These are phyloP conservation scores for Pestalotiopsis sp. DNA, from an alignment of 2,329 filamentous ascomycete species.

Conservation along the genomic window DNA sequence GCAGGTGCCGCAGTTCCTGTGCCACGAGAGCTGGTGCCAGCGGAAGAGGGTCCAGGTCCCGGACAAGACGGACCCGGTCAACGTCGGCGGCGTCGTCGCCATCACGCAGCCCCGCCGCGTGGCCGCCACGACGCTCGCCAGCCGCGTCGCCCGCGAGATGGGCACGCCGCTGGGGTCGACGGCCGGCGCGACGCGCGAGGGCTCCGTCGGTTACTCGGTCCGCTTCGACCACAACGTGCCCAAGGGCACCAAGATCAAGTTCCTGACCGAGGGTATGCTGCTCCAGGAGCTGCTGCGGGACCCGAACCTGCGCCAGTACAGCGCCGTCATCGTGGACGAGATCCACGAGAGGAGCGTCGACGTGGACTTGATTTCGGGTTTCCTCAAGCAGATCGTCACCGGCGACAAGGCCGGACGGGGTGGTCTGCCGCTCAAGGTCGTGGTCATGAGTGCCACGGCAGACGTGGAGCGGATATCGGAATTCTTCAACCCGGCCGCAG, in stretches of 20 bases:
- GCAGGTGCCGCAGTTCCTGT: slow-evolving; percentile 90
- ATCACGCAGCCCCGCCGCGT: slow-evolving; percentile 94
- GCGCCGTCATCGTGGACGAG: slow-evolving; percentile 90
- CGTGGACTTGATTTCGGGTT: slow-evolving; percentile 88
- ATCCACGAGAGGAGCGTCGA: slow-evolving; percentile 96
- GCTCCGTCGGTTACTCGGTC: slow-evolving; percentile 85
- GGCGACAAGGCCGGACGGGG: slow-evolving; percentile 66
- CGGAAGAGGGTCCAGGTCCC: slow-evolving; percentile 55
- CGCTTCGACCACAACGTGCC: slow-evolving; percentile 89
- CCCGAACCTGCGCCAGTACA: slow-evolving; percentile 80
- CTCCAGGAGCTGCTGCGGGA: slow-evolving; percentile 91
- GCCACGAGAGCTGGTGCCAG: slow-evolving; percentile 77
- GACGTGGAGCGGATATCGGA: slow-evolving; percentile 77
- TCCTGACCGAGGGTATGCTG: slow-evolving; percentile 93
- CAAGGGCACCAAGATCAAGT: slow-evolving; percentile 86
- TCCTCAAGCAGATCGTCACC: slow-evolving; percentile 76
- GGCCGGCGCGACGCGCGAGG: slow-evolving; percentile 34
- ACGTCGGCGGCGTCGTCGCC: slow-evolving; percentile 79
- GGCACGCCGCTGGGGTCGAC: slow-evolving; percentile 52
- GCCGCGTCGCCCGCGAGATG: slow-evolving; percentile 81
- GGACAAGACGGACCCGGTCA: slow-evolving; percentile 42
- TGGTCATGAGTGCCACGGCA: slow-evolving; percentile 96
- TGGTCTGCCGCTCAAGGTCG: slow-evolving; percentile 78
- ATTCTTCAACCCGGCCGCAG: slow-evolving; percentile 63
- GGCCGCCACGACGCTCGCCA: slow-evolving; percentile 87